Evolutionary conservation across 116 monocot genomes (phyloP).

Genomic region (Dioscorea cayenensis): DNA sequence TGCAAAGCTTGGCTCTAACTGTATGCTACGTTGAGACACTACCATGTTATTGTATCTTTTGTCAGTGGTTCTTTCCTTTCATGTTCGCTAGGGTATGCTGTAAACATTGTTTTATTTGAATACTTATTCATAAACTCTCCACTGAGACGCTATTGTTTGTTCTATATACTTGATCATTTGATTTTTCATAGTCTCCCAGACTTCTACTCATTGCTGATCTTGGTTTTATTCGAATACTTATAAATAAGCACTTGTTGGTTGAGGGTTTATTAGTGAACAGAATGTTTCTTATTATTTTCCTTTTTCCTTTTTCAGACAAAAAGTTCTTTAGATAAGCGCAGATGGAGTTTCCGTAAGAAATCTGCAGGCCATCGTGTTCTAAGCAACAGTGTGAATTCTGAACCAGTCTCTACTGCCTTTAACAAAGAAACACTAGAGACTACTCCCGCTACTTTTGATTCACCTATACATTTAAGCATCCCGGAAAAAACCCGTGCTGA

Average conservation of each 20-base stretch:
- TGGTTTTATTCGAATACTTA: not conserved
- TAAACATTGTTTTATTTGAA: no score
- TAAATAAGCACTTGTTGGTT: not conserved
- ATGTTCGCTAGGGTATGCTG: no score
- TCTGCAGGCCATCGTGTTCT: constrained; percentile 49
- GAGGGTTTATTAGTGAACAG: not conserved
- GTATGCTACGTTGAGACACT: no score
- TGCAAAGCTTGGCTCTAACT: no score
- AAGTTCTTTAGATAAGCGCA: constrained; percentile 48
- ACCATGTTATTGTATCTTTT: no score
- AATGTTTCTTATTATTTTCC: not conserved
- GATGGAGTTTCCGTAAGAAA: constrained; percentile 91
- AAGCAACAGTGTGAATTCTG: constrained; percentile 40
- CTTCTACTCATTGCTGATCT: not conserved
- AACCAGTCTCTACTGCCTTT: constrained; percentile 20
- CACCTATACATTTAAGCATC: constrained; percentile 20
- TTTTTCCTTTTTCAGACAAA: constrained; percentile 37
- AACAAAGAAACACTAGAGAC: constrained; percentile 27
- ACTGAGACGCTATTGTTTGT: not conserved
- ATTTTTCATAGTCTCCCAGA: not conserved
- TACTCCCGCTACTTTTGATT: constrained; percentile 4
- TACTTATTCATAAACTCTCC: no score
- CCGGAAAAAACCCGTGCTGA: constrained; percentile 26
- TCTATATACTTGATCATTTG: not conserved
- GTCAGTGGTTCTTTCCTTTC: no score